phyloP scores from a whole-genome alignment of 805 yeast species.

The Pichia kluyveri region DNA sequence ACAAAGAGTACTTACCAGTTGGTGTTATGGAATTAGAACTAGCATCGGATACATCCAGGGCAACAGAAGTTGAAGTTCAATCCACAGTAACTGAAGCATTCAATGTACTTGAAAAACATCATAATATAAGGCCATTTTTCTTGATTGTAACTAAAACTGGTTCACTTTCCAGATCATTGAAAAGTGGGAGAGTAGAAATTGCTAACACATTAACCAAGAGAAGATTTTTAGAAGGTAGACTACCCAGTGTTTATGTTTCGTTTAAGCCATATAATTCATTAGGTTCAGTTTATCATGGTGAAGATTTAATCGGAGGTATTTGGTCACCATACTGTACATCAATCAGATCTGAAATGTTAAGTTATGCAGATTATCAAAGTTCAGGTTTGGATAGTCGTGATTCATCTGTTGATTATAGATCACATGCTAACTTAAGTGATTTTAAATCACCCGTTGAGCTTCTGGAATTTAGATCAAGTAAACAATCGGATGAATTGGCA shows the following conservation, averaged over 20 bases:
- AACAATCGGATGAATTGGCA: slow-evolving; percentile 75
- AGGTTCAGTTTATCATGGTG: slow-evolving; percentile 61
- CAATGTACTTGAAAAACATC: slow-evolving; percentile 42
- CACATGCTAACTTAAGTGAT: slow-evolving; percentile 60
- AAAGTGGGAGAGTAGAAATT: slow-evolving; percentile 84
- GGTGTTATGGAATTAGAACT: slow-evolving; percentile 59
- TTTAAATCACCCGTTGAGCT: slow-evolving; percentile 66
- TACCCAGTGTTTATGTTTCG: slow-evolving; percentile 73
- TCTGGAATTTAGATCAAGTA: slow-evolving; percentile 66
- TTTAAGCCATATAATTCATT: slow-evolving; percentile 61
- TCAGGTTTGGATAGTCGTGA: slow-evolving; percentile 77
- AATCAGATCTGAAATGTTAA: slow-evolving; percentile 51
- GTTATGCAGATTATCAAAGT: slow-evolving; percentile 61
- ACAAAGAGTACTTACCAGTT: slow-evolving; percentile 75
- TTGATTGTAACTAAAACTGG: slow-evolving; percentile 73
- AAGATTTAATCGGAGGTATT: slow-evolving; percentile 69
- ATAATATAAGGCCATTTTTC: slow-evolving; percentile 73
- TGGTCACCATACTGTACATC: slow-evolving; percentile 74
- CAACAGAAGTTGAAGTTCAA: slow-evolving; percentile 35
- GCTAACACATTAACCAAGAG: slow-evolving; percentile 83
- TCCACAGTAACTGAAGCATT: slow-evolving; percentile 31
- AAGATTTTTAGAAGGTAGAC: slow-evolving; percentile 67
- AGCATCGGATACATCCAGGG: slow-evolving; percentile 11
- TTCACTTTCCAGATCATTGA: slow-evolving; percentile 70
- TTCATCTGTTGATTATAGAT: slow-evolving; percentile 67